A percentile compares a stretch with the other conserved stretches of the same genome.
Conservation (phyloP, 192 early-diverging fungal genomes). For the Lobosporangium transversale region DNA sequence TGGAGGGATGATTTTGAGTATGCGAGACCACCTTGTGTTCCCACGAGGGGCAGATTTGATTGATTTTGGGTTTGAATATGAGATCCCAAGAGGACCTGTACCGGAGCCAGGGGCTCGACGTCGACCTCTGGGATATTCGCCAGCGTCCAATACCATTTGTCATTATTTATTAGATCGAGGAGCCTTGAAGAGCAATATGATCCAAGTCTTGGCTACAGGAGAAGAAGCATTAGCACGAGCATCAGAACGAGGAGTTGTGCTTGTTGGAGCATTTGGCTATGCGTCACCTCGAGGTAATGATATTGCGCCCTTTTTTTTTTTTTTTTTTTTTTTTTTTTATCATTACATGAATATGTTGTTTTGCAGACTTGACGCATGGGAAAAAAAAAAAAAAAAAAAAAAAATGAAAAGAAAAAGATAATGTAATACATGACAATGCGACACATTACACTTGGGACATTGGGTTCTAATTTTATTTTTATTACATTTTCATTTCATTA, state of each 20-base stretch:
- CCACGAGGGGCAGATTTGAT: slow-evolving; percentile 51
- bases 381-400: too few relatives aligned
- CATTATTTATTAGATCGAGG: slow-evolving; percentile 77
- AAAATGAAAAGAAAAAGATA: too few relatives aligned
- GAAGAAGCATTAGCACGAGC: slow-evolving; percentile 29
- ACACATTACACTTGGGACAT: slow-evolving; percentile 71
- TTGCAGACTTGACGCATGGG: too few relatives aligned
- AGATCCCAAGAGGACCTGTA: slow-evolving; percentile 33
- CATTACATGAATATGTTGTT: too few relatives aligned
- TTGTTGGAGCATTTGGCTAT: slow-evolving; percentile 68
- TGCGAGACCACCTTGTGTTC: slow-evolving; percentile 71
- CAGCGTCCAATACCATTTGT: slow-evolving; percentile 50
- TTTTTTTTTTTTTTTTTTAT: slow-evolving; percentile 9
- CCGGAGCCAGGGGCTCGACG: slow-evolving; percentile 38
- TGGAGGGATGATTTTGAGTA: slow-evolving; percentile 77
- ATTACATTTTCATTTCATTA: too few relatives aligned
- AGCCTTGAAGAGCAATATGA: slow-evolving; percentile 68
- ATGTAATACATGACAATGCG: slow-evolving; percentile 65
- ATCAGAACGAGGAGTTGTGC: slow-evolving; percentile 39
- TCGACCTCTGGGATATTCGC: slow-evolving; percentile 43
- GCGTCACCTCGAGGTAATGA: slow-evolving; percentile 65
- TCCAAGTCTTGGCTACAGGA: slow-evolving; percentile 65
- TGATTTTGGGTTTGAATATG: slow-evolving; percentile 53
- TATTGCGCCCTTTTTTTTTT: slow-evolving; percentile 8
- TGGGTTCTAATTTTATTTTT: slow-evolving; percentile 1